Base-by-base conservation (phyloP, 108 stramenopile genomes). In the Fistulifera solaris region DNA sequence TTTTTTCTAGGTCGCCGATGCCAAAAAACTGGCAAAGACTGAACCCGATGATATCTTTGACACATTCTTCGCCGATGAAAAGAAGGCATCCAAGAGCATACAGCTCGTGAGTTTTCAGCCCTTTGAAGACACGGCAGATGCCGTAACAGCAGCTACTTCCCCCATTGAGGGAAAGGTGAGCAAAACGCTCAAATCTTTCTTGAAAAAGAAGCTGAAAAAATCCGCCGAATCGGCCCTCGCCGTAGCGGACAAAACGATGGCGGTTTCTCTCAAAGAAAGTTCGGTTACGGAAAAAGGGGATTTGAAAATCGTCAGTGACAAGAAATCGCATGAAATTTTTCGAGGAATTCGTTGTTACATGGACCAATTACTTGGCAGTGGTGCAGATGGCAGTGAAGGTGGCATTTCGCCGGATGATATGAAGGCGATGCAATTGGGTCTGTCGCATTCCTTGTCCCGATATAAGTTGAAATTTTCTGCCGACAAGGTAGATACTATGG, bases 401-500 rank as follows among this genome's bases (percentile, higher is more conserved):
- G 78, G 72, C 39, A 68, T 77, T 47, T 58, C 68, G 12, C 70
- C 63, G 1, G 70, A 62, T 14, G 90, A 92, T 66, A 54, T 92
- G 40, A 72, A 72, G 51, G 86, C 90, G 27, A 99, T 99, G 98
- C 90, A 91, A 54, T 72, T 99, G 27, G 99, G 99, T 45, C 72
- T 99, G 31, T 84, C 81, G 42, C 99, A 99, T 75, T 93, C 90
- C 2, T 77, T 99, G 12, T 87, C 85, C 44, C 78, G 99, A 24
- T 99, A 99, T 80, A 99, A 99, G 75, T 82, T 99, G 64, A 99
- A 99, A 80, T 99, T 99, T 62, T 93, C 90, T 23, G 93, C 98
- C 8, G 99, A 99, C 67, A 99, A 99, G 78, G 98, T 99, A 27
- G 99, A 99, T 78, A 98, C 96, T 27, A 99, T 99, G 99, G 95